phyloP scores from a whole-genome alignment of 73 alveolate genomes.

The Stentor roeselii region DNA sequence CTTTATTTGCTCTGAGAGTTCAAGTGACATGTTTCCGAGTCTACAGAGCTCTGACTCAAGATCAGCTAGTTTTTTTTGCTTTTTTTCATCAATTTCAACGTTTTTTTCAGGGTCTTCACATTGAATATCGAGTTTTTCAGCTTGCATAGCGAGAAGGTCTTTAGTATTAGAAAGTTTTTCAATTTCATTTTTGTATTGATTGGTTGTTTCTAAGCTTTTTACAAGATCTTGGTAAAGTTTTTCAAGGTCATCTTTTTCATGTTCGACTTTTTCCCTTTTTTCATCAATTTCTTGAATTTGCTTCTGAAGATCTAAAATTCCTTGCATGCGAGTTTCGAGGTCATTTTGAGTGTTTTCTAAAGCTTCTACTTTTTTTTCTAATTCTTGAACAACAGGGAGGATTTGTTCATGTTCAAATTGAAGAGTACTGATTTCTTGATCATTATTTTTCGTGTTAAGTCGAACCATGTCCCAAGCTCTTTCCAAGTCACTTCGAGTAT shows the following conservation, averaged over 20 bases:
- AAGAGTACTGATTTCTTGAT: neutral
- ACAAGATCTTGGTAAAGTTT: neutral
- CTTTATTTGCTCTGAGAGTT: too few species aligned
- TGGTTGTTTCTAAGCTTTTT: neutral
- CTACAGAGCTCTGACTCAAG: neutral
- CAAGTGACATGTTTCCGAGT: too few species aligned
- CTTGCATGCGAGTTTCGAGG: neutral
- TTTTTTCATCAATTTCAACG: neutral
- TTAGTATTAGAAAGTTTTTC: neutral
- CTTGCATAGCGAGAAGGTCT: neutral
- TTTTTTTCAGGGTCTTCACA: neutral
- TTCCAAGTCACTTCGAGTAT: neutral
- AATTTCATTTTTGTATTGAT: neutral
- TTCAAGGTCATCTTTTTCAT: neutral
- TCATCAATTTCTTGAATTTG: conserved; percentile 1
- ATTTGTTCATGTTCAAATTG: neutral
- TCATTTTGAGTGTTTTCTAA: neutral
- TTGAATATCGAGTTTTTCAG: neutral
- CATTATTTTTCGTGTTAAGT: neutral
- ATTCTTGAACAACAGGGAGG: neutral
- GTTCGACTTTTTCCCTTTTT: neutral
- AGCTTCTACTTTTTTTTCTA: neutral
- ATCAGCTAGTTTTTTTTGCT: neutral
- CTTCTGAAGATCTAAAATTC: neutral
- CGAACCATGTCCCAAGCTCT: conserved; percentile 18